Evolutionary conservation across 192 early-diverging fungal species (phyloP), one percentile per base, ranked within the genome.

Genomic region (Coemansia sp.): DNA sequence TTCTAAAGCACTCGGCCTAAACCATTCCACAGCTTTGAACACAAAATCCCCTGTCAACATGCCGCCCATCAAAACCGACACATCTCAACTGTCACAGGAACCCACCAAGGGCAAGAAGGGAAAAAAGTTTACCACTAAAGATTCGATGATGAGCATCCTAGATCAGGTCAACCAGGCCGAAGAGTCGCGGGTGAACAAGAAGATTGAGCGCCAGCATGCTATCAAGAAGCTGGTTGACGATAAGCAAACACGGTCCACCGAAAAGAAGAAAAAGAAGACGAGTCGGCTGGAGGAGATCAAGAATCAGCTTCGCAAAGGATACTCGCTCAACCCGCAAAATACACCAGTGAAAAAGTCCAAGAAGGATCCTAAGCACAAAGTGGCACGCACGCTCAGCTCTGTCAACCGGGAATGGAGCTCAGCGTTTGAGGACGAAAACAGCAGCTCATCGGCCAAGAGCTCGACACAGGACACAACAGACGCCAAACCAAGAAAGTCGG

Each of bases 271-370:
- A 12, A 72, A 64, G 42, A 78, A 68, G 56, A 22, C 56, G 48
- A 68, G 42, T 46, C 59, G 69, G 4, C 53, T 78, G 15, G 74
- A 77, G n/a, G 69, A 68, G 47, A 77, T 77, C 28, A 77, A 77
- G 59, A 62, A 23, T 10, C 68, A 71, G 48, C 57, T 78, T 8
- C 69, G 62, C 31, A 59, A 71, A 37, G 61, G 74, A 5, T 59
- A 68, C 42, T 47, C 68, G 60, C 65, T 71, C 14, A 21, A 55
- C 20, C 20, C n/a, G 14, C 57, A n/a, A 12, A 48, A 11, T 20
- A 50, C 37, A 48, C 50, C 40, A 4, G 9, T 22, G 3, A 66
- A 71, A 50, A 59, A 64, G 23, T 21, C 42, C 25, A 23, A 26
- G 37, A 62, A 66, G 48, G 40, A 22, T 28, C 21, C 10, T 15